phyloP scores from a whole-genome alignment of 495 filamentous ascomycete genomes.

The Aspergillus funiculosus region DNA sequence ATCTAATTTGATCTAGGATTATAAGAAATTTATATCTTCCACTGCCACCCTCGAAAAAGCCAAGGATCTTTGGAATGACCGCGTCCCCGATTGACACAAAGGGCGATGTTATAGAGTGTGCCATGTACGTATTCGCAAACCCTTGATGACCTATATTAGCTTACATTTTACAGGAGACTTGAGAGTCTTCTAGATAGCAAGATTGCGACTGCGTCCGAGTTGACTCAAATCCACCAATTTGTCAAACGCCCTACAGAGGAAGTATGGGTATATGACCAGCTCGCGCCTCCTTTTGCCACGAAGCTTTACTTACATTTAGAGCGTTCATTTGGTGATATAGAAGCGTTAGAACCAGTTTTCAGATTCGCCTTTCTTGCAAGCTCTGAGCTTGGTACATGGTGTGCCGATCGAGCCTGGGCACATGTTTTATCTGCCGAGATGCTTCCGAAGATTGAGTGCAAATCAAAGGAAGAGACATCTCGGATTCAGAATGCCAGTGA shows the following conservation, averaged over 20 bases:
- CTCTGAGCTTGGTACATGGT: constrained; percentile 76
- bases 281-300: constrained; percentile 54
- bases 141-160: background rate
- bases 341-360: constrained; percentile 54
- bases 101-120: constrained; percentile 61
- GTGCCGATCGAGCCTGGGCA: constrained; percentile 75
- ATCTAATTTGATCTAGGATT: constrained; percentile 47
- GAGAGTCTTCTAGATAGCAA: constrained; percentile 71
- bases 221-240: constrained; percentile 52
- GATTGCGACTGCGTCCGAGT: constrained; percentile 76
- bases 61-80: constrained; percentile 94
- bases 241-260: constrained; percentile 57
- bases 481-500: constrained; percentile 35
- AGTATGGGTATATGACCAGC: constrained; percentile 50
- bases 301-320: constrained; percentile 54
- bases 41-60: constrained; percentile 44
- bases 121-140: constrained; percentile 39
- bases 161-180: constrained; percentile 49
- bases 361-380: constrained; percentile 50
- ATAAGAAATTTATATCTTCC: constrained; percentile 77
- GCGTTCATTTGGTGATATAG: constrained; percentile 49
- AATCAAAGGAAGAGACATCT: constrained; percentile 29
- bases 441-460: constrained; percentile 55
- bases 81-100: constrained; percentile 92
- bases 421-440: constrained; percentile 64